Evolutionary conservation across 2,329 filamentous ascomycete species (phyloP).

Genomic region (Chaetomium sp.): DNA sequence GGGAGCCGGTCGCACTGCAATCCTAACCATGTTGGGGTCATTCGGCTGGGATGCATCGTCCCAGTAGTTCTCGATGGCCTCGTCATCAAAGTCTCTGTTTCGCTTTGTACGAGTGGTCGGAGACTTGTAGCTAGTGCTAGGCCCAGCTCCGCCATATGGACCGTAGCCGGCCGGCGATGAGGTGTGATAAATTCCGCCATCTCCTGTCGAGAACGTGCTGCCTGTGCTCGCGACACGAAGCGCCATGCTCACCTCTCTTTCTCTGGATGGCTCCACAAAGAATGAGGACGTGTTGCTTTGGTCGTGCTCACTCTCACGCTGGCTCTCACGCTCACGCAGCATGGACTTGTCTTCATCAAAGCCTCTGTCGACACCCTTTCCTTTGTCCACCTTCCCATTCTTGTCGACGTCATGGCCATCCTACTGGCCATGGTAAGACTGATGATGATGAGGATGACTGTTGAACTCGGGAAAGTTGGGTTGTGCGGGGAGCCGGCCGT

Average conservation of each 20-base stretch:
- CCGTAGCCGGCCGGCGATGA: neutral
- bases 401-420: constrained; percentile 17
- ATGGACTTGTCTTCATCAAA: too few species aligned
- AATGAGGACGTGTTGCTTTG: constrained; percentile 30
- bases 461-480: too few species aligned
- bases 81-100: neutral
- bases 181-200: neutral
- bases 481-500: neutral
- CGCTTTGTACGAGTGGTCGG: too few species aligned
- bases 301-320: constrained; percentile 31
- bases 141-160: constrained; percentile 6
- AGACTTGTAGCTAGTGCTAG: too few species aligned
- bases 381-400: constrained; percentile 23
- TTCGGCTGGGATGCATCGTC: neutral
- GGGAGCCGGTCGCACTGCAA: constrained; percentile 5
- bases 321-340: too few species aligned
- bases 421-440: neutral
- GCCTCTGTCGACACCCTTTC: too few species aligned
- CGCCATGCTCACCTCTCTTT: constrained; percentile 38
- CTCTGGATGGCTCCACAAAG: constrained; percentile 34
- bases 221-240: constrained; percentile 29
- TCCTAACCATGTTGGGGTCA: constrained; percentile 20
- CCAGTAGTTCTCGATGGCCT: constrained; percentile 7
- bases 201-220: constrained; percentile 21
- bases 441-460: neutral